phyloP scores from a whole-genome alignment of 129 eudicot species.

The Scalesia atractyloides region DNA sequence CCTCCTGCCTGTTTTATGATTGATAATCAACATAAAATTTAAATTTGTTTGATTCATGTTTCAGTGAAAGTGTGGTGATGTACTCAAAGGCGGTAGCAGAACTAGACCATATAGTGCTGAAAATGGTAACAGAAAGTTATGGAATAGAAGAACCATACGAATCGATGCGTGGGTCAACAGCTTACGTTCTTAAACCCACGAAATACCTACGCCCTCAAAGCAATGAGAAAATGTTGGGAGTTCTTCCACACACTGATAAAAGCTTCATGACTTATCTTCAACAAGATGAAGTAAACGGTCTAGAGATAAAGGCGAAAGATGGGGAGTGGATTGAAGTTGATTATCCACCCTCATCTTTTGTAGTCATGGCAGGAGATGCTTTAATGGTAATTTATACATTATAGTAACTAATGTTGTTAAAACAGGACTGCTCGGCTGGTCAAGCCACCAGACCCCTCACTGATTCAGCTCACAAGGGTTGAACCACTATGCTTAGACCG shows the following conservation, averaged over 20 bases:
- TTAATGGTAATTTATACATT: conserved; percentile 32
- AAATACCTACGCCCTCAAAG: conserved; percentile 35
- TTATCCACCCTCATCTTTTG: conserved; percentile 47
- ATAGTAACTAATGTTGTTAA: background rate
- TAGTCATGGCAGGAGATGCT: conserved; percentile 64
- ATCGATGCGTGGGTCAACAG: conserved; percentile 25
- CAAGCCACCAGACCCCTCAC: too few relatives aligned
- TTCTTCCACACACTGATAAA: conserved; percentile 54
- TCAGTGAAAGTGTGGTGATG: conserved; percentile 27
- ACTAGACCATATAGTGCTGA: conserved; percentile 46
- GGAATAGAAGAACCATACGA: conserved; percentile 47
- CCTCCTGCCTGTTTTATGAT: too few relatives aligned
- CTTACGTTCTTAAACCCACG: conserved; percentile 42
- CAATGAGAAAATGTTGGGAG: conserved; percentile 33
- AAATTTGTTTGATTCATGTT: background rate
- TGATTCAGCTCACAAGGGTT: too few relatives aligned
- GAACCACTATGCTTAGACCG: too few relatives aligned
- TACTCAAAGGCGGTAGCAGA: conserved; percentile 42
- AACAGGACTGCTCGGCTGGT: too few relatives aligned
- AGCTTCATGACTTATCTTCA: conserved; percentile 49
- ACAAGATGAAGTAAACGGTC: conserved; percentile 45
- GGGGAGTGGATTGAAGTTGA: conserved; percentile 51
- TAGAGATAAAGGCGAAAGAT: conserved; percentile 44
- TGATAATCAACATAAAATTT: background rate
- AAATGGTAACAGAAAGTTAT: conserved; percentile 46